Evolutionary conservation across 1,139 yeast genomes (phyloP).

Genomic region (Debaryomycetaceae sp.): DNA sequence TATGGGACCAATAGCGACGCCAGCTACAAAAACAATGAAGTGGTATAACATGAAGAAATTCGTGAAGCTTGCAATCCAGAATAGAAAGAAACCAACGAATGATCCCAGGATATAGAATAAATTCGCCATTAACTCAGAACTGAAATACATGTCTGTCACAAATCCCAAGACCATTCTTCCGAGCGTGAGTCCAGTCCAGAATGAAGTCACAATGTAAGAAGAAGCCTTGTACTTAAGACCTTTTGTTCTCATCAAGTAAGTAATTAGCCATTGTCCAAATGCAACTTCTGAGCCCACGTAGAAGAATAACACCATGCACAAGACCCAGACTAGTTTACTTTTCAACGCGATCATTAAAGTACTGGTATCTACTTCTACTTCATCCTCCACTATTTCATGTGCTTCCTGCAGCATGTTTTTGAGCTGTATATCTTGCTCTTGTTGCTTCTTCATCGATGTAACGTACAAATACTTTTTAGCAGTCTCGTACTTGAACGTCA

Average conservation of each 20-base stretch:
- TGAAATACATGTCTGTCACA: conserved; percentile 49
- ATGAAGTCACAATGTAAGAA: conserved; percentile 59
- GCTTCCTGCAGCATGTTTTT: conserved; percentile 7
- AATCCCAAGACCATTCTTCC: conserved; percentile 63
- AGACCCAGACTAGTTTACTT: conserved; percentile 44
- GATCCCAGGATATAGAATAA: conserved; percentile 25
- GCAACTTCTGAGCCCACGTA: conserved; percentile 70
- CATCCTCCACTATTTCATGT: conserved; percentile 10
- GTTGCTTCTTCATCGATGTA: conserved; percentile 11
- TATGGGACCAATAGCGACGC: conserved; percentile 74
- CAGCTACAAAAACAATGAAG: conserved; percentile 49
- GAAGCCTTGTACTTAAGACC: conserved; percentile 41
- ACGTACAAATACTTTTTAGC: conserved; percentile 49
- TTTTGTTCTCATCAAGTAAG: conserved; percentile 53
- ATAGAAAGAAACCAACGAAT: conserved; percentile 26
- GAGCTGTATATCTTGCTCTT: conserved; percentile 10
- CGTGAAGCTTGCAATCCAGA: conserved; percentile 24
- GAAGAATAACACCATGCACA: conserved; percentile 50
- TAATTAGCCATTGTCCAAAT: conserved; percentile 66
- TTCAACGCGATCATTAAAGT: conserved; percentile 31
- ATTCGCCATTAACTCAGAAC: conserved; percentile 46
- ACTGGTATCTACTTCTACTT: conserved; percentile 15
- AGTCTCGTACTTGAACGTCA: conserved; percentile 51
- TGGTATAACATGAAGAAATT: conserved; percentile 21
- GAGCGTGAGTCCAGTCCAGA: conserved; percentile 62